phyloP scores from a whole-genome alignment of 495 filamentous ascomycete species.

The Talaromyces ruber region DNA sequence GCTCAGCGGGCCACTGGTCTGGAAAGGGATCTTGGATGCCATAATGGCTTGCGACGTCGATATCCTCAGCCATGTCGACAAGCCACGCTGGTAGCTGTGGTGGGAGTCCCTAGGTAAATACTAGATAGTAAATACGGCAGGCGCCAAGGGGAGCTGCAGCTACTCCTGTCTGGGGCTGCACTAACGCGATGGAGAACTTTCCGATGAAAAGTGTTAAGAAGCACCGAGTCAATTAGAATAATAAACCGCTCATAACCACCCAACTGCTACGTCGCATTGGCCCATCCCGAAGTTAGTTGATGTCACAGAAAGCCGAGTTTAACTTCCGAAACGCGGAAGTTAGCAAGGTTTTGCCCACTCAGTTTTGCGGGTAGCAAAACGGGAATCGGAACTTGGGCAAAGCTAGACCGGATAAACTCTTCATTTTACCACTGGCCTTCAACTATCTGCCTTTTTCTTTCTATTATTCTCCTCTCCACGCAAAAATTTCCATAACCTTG shows the following conservation, averaged over 20 bases:
- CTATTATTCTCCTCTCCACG: neutral
- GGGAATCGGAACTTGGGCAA: conserved; percentile 1
- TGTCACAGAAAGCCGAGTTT: neutral
- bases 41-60: conserved; percentile 80
- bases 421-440: neutral
- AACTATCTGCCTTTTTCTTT: neutral
- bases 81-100: neutral
- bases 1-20: conserved; percentile 76
- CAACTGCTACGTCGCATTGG: neutral
- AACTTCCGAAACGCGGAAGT: conserved; percentile 9
- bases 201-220: too few species aligned
- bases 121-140: neutral
- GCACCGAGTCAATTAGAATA: neutral
- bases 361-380: neutral
- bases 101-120: too few species aligned
- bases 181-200: neutral
- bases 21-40: conserved; percentile 74
- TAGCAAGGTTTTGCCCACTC: neutral
- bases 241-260: neutral
- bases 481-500: neutral
- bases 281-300: neutral
- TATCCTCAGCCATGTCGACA: conserved; percentile 52
- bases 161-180: neutral
- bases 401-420: conserved; percentile 1
- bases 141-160: neutral